Evolutionary conservation across 257 asterid genomes (phyloP), one percentile per base, ranked within the genome.

Genomic region (Perilla frutescens): DNA sequence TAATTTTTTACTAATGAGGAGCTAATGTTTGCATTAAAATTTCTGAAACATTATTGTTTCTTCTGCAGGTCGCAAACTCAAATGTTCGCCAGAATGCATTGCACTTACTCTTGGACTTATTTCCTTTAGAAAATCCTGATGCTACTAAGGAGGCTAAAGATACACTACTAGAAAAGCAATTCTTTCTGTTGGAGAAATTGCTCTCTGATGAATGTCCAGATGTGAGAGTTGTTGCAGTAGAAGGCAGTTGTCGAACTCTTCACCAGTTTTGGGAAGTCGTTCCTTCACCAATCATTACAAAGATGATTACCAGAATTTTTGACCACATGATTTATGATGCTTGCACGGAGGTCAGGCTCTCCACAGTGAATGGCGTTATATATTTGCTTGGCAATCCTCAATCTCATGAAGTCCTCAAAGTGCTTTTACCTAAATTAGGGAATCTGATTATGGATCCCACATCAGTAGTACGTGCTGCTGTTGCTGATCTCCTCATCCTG

Each of bases 391-490:
- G 92, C 67, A 92, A 90, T 81, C 99, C 97, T 77, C 91, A 87
- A 73, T 92, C 98, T 81, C 98, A 95, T 56, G 99, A 95, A 85
- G 86, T 95, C 68, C 97, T 95, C 67, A 95, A 92, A 84, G 98
- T 95, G 79, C 91, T 92, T 70, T 84, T 95, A 76, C 98, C 98
- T 39, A 95, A 93, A 86, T 48, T 95, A 78, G 89, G 97, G 48
- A 90, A 80, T 74, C 74, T 91, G 84, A 89, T 92, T 72, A 65
- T 50, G 76, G 99, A 95, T 78, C 70, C 85, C 64, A 66, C 91
- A 75, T 83, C 84, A 53, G 83, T 74, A 47, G 88, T 95, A 54
- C 98, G 99, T 45, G 80, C 87, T 66, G 89, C 97, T 81, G 55
- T 92, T 37, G 70, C 80, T 65, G 99, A 95, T 82, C 98, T 95